Evolutionary conservation across 345 rosid genomes (phyloP), one percentile per base, ranked within the genome.

Genomic region (Microthlaspi erraticum): DNA sequence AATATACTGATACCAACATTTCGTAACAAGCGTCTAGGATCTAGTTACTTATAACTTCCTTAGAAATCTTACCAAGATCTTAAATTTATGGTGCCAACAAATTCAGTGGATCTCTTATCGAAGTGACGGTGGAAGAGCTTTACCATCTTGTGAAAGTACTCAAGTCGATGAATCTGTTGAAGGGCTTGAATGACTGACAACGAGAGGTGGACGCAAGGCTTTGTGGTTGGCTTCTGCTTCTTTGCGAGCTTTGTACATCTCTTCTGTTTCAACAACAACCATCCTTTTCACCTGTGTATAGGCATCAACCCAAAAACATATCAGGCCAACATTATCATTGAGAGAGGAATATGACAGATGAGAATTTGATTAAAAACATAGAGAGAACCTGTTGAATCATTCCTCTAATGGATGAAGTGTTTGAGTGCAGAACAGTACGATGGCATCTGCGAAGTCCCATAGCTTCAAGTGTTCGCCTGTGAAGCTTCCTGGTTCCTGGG

Each of bases 401-500:
- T 77, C 96, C 93, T 43, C 92, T 76, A 58, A 85, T 82, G 9
- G 90, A 78, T 36, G 93, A 87, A 19, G 81, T 83, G 81, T 90
- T 90, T 43, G 81, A 78, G 3, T 81, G 87, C 80, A 76, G 74
- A 36, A 90, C 90, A 48, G 93, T 90, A 33, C 87, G 87, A 80
- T 85, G 89, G 76, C 91, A 84, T 80, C 86, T 86, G 43, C 85
- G 58, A 8, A 90, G 88, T 23, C 83, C 85, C 78, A 88, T 75
- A 18, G 91, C 96, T 64, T 90, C 96, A 34, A 90, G 77, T 16
- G 92, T 90, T 70, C 91, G 87, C 72, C 90, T 83, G 74, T 90
- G 96, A 53, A 82, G 88, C 82, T 81, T 86, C 78, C 93, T 86
- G 2, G 93, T 90, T 41, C 96, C 96, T 0, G 96, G 96, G 56